These are phyloP conservation scores for Geotrichum histeridarum DNA, from an alignment of 1,139 yeast species.

Conservation along the genomic window DNA sequence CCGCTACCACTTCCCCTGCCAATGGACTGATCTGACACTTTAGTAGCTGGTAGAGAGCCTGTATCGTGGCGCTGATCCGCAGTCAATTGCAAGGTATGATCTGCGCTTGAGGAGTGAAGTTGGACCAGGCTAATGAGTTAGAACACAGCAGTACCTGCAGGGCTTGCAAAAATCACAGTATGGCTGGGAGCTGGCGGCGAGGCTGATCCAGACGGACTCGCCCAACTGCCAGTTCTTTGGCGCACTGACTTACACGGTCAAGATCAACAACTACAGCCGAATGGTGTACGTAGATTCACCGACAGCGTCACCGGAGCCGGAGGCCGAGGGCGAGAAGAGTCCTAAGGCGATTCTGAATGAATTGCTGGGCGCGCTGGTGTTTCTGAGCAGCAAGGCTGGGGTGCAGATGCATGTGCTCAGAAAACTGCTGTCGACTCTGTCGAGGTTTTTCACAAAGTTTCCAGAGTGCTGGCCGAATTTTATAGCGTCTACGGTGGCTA, in stretches of 20 bases:
- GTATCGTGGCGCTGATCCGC: constrained; percentile 12
- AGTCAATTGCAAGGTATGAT: constrained; percentile 15
- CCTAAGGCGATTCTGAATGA: constrained; percentile 25
- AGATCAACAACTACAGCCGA: constrained; percentile 36
- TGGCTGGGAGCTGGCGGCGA: constrained; percentile 49
- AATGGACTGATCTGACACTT: neutral
- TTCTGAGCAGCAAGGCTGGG: constrained; percentile 19
- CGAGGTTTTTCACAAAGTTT: constrained; percentile 33
- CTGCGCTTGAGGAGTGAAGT: neutral
- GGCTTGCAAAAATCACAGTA: constrained; percentile 45
- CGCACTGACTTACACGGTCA: constrained; percentile 53
- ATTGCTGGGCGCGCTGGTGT: constrained; percentile 30
- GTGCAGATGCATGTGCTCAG: constrained; percentile 31
- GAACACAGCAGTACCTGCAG: constrained; percentile 47
- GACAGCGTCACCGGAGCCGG: neutral
- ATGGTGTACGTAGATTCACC: constrained; percentile 3
- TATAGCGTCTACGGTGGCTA: constrained; percentile 23
- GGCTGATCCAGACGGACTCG: constrained; percentile 39
- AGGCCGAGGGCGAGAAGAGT: neutral
- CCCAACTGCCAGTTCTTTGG: constrained; percentile 56
- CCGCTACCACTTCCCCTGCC: neutral
- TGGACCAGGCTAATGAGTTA: neutral
- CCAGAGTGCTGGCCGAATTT: constrained; percentile 33
- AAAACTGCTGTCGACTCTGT: constrained; percentile 36
- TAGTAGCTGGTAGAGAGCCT: constrained; percentile 17